These are phyloP conservation scores for Neurospora sp. DNA, from an alignment of 495 filamentous ascomycete genomes.

Conservation along the genomic window DNA sequence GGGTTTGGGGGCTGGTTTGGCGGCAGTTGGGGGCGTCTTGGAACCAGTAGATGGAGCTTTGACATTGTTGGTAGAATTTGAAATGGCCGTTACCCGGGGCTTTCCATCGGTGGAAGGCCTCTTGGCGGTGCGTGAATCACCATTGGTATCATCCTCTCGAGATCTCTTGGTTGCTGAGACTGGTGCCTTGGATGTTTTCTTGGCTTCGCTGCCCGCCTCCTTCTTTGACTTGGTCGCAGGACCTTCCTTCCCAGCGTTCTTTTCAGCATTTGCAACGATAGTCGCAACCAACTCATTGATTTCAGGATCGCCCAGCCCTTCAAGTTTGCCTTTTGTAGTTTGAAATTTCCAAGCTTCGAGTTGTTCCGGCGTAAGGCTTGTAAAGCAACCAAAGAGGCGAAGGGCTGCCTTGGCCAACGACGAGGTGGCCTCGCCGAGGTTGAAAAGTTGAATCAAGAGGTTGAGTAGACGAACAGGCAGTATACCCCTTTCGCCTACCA, in stretches of 20 bases:
- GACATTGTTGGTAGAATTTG: constrained; percentile 4
- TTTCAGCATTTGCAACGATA: constrained; percentile 28
- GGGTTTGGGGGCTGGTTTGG: constrained; percentile 16
- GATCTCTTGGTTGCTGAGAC: constrained; percentile 14
- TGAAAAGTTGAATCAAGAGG: constrained; percentile 55
- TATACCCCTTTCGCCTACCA: constrained; percentile 32
- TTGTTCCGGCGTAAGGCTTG: constrained; percentile 48
- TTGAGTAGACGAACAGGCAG: constrained; percentile 45
- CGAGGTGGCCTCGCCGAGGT: constrained; percentile 54
- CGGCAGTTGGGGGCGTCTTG: constrained; percentile 9
- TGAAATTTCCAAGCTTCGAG: constrained; percentile 58
- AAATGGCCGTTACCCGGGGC: constrained; percentile 2
- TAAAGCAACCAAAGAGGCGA: constrained; percentile 53
- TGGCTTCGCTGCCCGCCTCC: not conserved
- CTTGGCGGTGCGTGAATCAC: constrained; percentile 27
- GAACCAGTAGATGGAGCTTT: constrained; percentile 5
- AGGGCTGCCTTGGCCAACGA: constrained; percentile 54
- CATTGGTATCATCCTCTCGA: constrained; percentile 27
- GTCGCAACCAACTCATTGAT: constrained; percentile 36
- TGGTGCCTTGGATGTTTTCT: constrained; percentile 4
- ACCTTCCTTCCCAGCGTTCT: constrained; percentile 15
- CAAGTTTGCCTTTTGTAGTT: constrained; percentile 49
- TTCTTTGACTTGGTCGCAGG: constrained; percentile 12
- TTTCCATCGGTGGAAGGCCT: constrained; percentile 25
- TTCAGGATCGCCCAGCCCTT: constrained; percentile 55